Evolutionary conservation across 345 rosid species (phyloP), one percentile per base, ranked within the genome.

Genomic region (Microthlaspi erraticum): DNA sequence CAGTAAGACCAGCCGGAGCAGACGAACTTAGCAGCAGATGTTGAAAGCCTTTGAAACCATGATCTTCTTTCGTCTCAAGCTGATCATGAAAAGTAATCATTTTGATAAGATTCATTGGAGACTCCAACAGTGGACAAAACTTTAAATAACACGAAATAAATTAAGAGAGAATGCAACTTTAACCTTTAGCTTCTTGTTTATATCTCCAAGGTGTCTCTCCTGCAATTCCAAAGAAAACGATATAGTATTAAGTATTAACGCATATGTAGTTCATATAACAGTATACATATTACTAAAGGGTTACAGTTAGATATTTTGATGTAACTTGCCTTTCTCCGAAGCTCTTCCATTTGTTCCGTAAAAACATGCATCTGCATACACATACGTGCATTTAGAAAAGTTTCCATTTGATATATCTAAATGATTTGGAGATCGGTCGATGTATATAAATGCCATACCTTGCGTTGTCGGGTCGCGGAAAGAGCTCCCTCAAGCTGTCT

Each of bases 151-250:
- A 20, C 64, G 7, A 39, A 58, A 18, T 58, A 20, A 14, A 7
- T 29, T 13, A 59, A 19, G 12, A 9, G 64, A 39, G 48, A 43
- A 6, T 8, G 14, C 2, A 20, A 13, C 8, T 1, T 33, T 17
- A 48, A 34, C 65, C 81, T 78, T 81, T 17, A 86, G 83, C 68
- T 86, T 86, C 81, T 83, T 86, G 90, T 89, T 89, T 9, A 89
- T 69, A 66, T 89, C 92, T 63, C 92, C 88, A 5, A 89, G 95
- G 51, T 83, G 85, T 59, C 92, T 84, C 71, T 89, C 95, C 95
- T 89, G 82, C 58, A 46, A 76, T 50, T 10, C 52, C 37, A 37
- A 26, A 51, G 16, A 50, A 49, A 16, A 33, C 6, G 29, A 49
- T 14, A 19, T 19, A 46, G 51, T 60, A 29, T 8, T 42, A 60